Base-by-base conservation (phyloP, 305 asterid genomes). In the Rubia tinctorum region DNA sequence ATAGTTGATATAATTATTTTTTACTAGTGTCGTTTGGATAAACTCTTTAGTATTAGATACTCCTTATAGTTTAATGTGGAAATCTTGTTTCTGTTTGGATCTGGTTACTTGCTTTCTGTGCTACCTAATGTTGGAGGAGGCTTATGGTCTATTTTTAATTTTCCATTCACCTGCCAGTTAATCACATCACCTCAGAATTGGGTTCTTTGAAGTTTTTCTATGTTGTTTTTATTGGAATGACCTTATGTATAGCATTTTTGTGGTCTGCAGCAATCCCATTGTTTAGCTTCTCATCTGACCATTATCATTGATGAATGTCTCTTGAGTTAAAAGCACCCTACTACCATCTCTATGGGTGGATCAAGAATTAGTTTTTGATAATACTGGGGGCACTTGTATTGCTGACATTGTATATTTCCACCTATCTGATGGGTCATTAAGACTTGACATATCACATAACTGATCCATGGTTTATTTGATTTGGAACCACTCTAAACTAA, bases 111-210 rank as follows among this genome's bases (percentile, higher is more conserved):
- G 72, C 39, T 17, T 1, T 30, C 30, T 8, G 69, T 8, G 51
- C 51, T 14, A 37, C 43, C 25, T 65, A 2, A 39, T 34, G 4
- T 65, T 18, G 49, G 12, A 65, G 27, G 49, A 17, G 69, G 51
- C 69, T 34, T 65, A 6, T 65, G 69, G 47, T 37, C 27, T 64
- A 64, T 7, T 39, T 64, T 64, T 17, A 64, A 25, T 39, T 65
- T 17, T 47, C 44, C 9, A 5, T 11, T 18, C 8, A 14, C 69
- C 53, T 10, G 37, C 30, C 51, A 65, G 40, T 63, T 11, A 43
- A 42, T 66, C n/a, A 66, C 25, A 0, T 66, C 8, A 34, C 13
- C 8, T 10, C 39, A 34, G n/a, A 9, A 34, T 15, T 18, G 12
- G 69, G 69, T 18, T 65, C 20, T 37, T 11, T 63, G n/a, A 63